These are phyloP conservation scores for Candida stauntonica DNA, from an alignment of 805 yeast species.

Conservation along the genomic window DNA sequence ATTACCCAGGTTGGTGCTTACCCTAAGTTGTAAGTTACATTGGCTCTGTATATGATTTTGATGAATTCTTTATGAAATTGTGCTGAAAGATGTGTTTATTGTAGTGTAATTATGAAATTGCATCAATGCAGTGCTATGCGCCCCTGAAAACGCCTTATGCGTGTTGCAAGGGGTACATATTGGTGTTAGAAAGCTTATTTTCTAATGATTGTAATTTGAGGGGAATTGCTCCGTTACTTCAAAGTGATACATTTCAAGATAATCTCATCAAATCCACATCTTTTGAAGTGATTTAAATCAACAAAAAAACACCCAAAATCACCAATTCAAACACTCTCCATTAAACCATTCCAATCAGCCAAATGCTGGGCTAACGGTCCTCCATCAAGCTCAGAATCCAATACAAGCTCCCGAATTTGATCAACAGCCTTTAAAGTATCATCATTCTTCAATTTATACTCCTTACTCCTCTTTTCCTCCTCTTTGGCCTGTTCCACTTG, in stretches of 20 bases:
- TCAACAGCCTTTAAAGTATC: slow-evolving; percentile 32
- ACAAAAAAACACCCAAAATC: no score
- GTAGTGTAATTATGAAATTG: no score
- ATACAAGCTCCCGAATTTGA: slow-evolving; percentile 28
- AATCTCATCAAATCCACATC: no score
- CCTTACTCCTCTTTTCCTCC: slow-evolving; percentile 5
- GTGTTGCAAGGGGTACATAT: no score
- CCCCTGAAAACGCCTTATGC: no score
- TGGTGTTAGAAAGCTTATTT: no score
- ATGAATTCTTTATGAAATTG: not conserved
- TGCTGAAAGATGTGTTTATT: not conserved
- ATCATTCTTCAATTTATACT: slow-evolving; percentile 26
- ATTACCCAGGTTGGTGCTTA: slow-evolving; percentile 34
- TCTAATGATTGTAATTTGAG: no score
- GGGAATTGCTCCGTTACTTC: no score
- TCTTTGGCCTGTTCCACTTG: slow-evolving; percentile 39
- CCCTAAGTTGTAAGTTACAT: not conserved
- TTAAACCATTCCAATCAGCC: slow-evolving; percentile 31
- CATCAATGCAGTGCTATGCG: no score
- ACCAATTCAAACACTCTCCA: no score
- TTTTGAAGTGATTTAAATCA: no score
- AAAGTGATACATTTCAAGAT: no score
- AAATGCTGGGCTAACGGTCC: slow-evolving; percentile 26
- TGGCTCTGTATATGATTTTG: not conserved
- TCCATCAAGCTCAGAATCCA: slow-evolving; percentile 23